Base-by-base conservation (phyloP, 2,329 filamentous ascomycete species). In the Aureobasidium namibiae region DNA sequence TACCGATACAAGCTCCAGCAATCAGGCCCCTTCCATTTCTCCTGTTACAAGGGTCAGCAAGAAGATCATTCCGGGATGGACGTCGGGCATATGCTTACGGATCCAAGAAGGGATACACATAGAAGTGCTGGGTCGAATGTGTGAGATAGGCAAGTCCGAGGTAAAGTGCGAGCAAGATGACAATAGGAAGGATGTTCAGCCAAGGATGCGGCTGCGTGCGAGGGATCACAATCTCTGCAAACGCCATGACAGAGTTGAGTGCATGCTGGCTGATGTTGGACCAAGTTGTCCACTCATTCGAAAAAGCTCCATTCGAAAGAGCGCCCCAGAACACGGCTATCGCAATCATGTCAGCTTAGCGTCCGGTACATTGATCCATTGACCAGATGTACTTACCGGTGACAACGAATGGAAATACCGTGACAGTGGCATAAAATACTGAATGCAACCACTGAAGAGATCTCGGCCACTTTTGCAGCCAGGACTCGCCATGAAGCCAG, bases 71-170 rank as follows among this genome's bases (percentile, higher is more conserved):
- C 13, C 13, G 8, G 18, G 13, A 16, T 39, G n/a, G 45, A n/a
- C 4, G 44, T 1, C 2, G 26, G 18, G 44, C 5, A 9, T 9
- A 48, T 50, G 60, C 64, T 60, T 56, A 66, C 65, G 84, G 79
- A 69, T 95, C 80, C n/a, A 95, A 80, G 73, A 95, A 95, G 60
- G 67, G 70, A 74, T 95, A 95, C 0, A 87, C 80, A 71, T 92
- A 95, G 69, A 87, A 89, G 2, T 82, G 82, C 70, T 90, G 78
- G 0, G 84, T 85, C 4, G 82, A 82, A 62, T 82, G 73, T 0
- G 88, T 92, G 23, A 94, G 65, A 71, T 89, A 95, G 1, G 89
- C 89, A 16, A 95, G 74, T 0, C 76, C 82, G 11, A 92, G 79
- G 70, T 95, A 95, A 4, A 86, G 73, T 0, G 82, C 82, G 42